Conservation (phyloP, 805 yeast species). For the Saturnispora kantuleensis region DNA sequence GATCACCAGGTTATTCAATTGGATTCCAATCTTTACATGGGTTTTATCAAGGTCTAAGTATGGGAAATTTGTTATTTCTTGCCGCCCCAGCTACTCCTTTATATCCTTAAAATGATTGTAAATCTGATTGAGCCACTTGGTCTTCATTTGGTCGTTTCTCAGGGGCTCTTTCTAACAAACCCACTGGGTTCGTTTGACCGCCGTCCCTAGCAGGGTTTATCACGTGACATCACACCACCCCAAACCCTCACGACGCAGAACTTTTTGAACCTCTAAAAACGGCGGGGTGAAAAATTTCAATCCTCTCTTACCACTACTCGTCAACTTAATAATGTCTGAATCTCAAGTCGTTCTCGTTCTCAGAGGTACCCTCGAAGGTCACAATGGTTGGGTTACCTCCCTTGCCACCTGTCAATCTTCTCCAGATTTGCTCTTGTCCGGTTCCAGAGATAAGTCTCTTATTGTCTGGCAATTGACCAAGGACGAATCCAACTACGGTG, state of each 20-base stretch:
- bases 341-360: constrained; percentile 91
- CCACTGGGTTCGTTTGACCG: too few species aligned
- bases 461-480: constrained; percentile 96
- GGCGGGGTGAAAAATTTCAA: background rate
- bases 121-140: background rate
- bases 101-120: background rate
- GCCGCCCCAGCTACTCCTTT: background rate
- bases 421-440: constrained; percentile 97
- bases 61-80: background rate
- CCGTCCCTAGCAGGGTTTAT: background rate
- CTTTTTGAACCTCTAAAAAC: background rate
- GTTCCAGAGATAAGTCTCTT: constrained; percentile 97
- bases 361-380: constrained; percentile 98
- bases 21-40: background rate
- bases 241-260: constrained; percentile 6
- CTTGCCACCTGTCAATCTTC: constrained; percentile 95
- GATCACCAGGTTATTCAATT: background rate
- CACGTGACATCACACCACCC: background rate
- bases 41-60: background rate
- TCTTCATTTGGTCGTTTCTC: too few species aligned
- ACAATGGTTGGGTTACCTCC: constrained; percentile 96
- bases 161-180: too few species aligned
- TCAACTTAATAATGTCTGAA: constrained; percentile 44
- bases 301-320: background rate
- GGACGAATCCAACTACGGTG: constrained; percentile 96